Evolutionary conservation across 1,139 yeast species (phyloP), one percentile per base, ranked within the genome.

Genomic region (Debaryomyces coudertii): DNA sequence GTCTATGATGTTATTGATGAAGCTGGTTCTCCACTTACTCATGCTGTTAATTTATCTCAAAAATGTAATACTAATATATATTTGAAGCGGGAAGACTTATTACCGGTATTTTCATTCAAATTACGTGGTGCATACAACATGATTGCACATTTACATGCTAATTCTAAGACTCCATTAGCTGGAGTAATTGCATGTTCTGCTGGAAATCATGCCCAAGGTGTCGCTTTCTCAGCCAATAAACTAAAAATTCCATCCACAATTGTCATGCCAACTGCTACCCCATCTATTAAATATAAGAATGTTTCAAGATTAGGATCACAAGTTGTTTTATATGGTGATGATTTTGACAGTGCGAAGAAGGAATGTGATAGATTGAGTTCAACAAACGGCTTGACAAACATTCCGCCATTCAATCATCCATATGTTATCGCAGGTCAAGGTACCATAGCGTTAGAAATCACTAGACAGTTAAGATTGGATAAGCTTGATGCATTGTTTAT

Each of bases 341-440:
- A 90, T 60, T 93, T 93, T 60, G 99, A 93, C 62, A 77, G 89
- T 14, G 97, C 99, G 15, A 93, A 93, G 65, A 80, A 76, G 18
- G 98, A 93, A 65, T 93, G 99, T 67, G 78, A 79, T 1, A 73
- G 96, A 47, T 69, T 93, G 48, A 72, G 87, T 30, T 69, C 71
- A 23, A 80, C 83, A 57, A 80, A 90, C 51, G 92, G 90, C 20
- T 75, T 89, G 57, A 85, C 95, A 8, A 87, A 90, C 58, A 88
- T 93, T 39, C 99, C 99, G 9, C 99, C 99, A 1, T 93, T 93
- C 63, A 95, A 93, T 62, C 97, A 93, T 63, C 99, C 99, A 1
- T 90, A 86, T 57, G 97, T 95, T 53, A 90, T 93, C 67, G 99
- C 99, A n/a, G 99, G 99, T 27, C 99, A 93, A 68, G 99, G 98